These are phyloP conservation scores for Endocalyx cinctus DNA, from an alignment of 2,329 filamentous ascomycete species.

Conservation along the genomic window DNA sequence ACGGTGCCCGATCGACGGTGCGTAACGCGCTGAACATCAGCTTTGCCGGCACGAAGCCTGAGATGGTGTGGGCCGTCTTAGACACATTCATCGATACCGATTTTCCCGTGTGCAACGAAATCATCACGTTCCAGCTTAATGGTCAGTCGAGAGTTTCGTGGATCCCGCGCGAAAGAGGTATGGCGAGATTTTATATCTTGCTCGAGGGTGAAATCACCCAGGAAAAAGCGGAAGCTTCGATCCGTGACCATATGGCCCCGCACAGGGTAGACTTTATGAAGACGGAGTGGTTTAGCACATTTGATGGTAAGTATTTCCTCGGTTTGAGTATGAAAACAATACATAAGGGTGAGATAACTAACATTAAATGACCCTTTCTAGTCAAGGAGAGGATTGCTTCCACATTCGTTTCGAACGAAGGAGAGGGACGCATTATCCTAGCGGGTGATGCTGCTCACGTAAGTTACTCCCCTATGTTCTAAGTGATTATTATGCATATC, in stretches of 20 bases:
- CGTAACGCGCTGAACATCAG: slow-evolving; percentile 34
- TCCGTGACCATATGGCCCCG: slow-evolving; percentile 39
- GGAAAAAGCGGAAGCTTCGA: slow-evolving; percentile 34
- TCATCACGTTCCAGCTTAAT: slow-evolving; percentile 42
- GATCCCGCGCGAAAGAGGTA: slow-evolving; percentile 43
- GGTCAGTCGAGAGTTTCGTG: slow-evolving; percentile 42
- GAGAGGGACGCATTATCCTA: slow-evolving; percentile 42
- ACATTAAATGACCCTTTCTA: slow-evolving; percentile 10
- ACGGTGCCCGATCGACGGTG: slow-evolving; percentile 46
- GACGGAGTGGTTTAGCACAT: slow-evolving; percentile 47
- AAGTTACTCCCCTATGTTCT: no score
- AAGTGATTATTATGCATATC: no score
- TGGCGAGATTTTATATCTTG: slow-evolving; percentile 43
- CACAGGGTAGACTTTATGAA: slow-evolving; percentile 36
- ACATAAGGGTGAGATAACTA: slow-evolving; percentile 1
- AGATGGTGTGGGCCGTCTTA: slow-evolving; percentile 46
- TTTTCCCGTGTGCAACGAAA: slow-evolving; percentile 41
- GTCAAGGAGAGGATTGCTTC: slow-evolving; percentile 38
- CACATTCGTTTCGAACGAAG: slow-evolving; percentile 33
- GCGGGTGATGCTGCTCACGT: slow-evolving; percentile 55
- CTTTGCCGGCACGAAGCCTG: slow-evolving; percentile 43
- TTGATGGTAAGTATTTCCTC: slow-evolving; percentile 32
- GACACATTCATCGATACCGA: slow-evolving; percentile 46
- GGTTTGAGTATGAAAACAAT: neutral
- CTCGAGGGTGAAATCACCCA: slow-evolving; percentile 41